Base-by-base conservation (phyloP, 768 basidiomycete species). In the Lentinula detonsa region DNA sequence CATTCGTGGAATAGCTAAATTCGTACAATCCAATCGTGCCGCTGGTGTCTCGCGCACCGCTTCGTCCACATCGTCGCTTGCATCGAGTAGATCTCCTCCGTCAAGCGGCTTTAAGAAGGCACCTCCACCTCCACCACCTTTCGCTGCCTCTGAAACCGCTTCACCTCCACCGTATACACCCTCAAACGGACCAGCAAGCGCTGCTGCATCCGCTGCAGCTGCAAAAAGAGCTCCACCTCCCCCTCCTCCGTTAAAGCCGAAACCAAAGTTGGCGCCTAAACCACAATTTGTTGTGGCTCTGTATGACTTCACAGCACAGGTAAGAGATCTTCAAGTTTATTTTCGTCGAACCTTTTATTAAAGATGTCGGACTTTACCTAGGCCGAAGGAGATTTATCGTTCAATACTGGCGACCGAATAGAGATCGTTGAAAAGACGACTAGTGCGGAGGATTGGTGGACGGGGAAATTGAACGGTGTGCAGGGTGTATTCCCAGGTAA, bases 361-460 rank as follows among this genome's bases (percentile, higher is more conserved):
- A 5, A 57, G 28, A 49, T 21, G 50, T 18, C 37, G 13, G 52
- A 3, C 51, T 60, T 52, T 21, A 40, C 53, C 5, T 64, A 91
- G 85, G 91, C 95, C 43, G 93, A 91, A 0, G 96, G 96, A 1
- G 96, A 98, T 73, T 76, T 98, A 60, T 89, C 88, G 0, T 98
- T 98, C 77, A 85, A 79, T 63, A 84, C 85, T 15, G 96, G 96
- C 15, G 95, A 98, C 73, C 79, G 82, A 65, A 98, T 98, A 72
- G 93, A 96, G 74, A 78, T 98, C 58, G 81, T 97, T 39, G 88
- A 95, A 73, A 84, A 84, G 73, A 87, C 88, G 16, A 83, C 82
- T 6, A 95, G 86, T 67, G 70, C 87, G 31, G 93, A 98, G 70
- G 95, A 98, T 70, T 98, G 95, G 95, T 98, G 96, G 96, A 97